Evolutionary conservation across 495 filamentous ascomycete genomes (phyloP).

Genomic region (Aspergillus hancockii): DNA sequence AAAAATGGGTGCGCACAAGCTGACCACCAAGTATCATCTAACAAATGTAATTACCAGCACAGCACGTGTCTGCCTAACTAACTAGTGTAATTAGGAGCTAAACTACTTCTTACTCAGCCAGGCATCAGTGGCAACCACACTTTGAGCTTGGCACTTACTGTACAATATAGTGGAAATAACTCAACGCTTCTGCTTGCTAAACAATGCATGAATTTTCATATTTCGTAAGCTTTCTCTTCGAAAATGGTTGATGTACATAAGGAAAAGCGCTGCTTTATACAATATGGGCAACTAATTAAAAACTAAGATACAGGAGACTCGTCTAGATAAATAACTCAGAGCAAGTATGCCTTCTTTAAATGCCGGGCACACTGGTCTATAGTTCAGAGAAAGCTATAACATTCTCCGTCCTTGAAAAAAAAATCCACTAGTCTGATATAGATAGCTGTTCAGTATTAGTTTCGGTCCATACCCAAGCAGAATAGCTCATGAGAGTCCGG

Average conservation of each 20-base stretch:
- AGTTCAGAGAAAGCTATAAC: slow-evolving; percentile 7
- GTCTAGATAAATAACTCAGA: background rate
- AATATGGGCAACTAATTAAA: background rate
- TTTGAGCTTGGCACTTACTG: no score
- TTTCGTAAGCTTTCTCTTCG: background rate
- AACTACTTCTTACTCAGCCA: no score
- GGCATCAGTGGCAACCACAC: no score
- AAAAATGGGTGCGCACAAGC: no score
- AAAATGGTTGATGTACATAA: slow-evolving; percentile 6
- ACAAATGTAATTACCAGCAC: no score
- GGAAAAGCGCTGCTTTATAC: background rate
- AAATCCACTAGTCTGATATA: slow-evolving; percentile 5
- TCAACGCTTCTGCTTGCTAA: no score
- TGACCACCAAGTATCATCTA: no score
- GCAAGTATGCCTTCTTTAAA: slow-evolving; percentile 1
- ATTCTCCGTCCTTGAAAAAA: slow-evolving; percentile 3
- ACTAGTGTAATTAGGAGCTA: no score
- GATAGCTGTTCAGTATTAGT: slow-evolving; percentile 7
- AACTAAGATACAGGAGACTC: slow-evolving; percentile 1
- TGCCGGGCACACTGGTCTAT: slow-evolving; percentile 3
- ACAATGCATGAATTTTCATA: no score
- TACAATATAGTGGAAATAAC: no score
- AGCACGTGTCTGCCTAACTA: no score
- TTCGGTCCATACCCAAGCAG: slow-evolving; percentile 1
- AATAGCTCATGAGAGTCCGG: slow-evolving; percentile 4